phyloP scores from a whole-genome alignment of 345 rosid species.

The Citrus glauca region DNA sequence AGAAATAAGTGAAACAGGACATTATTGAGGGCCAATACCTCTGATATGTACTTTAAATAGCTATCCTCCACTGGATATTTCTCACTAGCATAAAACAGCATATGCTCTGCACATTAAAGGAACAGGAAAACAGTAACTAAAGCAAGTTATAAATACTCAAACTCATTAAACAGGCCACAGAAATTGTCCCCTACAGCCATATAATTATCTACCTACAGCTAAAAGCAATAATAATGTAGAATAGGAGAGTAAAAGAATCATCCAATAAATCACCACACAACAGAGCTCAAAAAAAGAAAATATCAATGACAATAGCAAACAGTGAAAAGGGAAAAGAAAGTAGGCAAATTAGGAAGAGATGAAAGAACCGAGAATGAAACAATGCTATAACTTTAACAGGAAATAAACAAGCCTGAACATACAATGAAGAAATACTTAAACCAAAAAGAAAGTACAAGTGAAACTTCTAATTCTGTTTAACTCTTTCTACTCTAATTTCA shows the following conservation, averaged over 20 bases:
- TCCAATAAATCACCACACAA: neutral
- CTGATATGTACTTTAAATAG: conserved; percentile 72
- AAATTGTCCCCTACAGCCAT: neutral
- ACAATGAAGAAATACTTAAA: neutral
- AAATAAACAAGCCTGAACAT: neutral
- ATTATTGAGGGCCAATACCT: conserved; percentile 37
- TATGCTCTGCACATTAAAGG: conserved; percentile 63
- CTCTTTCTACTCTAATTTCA: neutral
- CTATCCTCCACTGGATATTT: conserved; percentile 89
- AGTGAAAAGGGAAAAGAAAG: neutral
- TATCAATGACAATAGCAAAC: neutral
- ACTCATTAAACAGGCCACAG: neutral
- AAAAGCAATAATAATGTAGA: neutral
- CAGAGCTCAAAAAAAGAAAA: neutral
- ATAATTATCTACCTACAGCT: neutral
- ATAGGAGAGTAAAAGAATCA: neutral
- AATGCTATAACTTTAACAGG: neutral
- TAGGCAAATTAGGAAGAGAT: neutral
- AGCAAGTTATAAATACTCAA: neutral
- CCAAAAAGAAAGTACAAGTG: neutral
- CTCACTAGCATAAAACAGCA: conserved; percentile 90
- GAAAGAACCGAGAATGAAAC: neutral
- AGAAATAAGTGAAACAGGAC: neutral
- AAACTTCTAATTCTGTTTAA: neutral
- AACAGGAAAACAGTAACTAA: neutral